phyloP scores from a whole-genome alignment of 108 stramenopile genomes.

The Conticribra guillardii region DNA sequence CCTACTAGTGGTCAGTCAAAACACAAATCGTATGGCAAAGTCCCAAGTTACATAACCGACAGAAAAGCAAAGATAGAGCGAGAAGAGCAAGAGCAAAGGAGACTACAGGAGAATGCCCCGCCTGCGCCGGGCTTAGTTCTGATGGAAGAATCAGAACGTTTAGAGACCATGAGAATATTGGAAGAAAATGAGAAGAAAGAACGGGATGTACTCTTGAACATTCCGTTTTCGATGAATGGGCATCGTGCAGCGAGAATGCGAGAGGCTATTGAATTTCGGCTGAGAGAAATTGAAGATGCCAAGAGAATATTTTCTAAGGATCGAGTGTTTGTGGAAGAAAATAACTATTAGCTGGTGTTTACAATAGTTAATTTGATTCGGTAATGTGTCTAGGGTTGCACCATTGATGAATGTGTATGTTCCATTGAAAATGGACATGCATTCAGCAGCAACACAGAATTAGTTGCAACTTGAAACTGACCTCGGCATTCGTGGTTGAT shows the following conservation, averaged over 20 bases:
- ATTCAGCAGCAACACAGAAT: no score
- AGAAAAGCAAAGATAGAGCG: slow-evolving; percentile 41
- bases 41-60: slow-evolving; percentile 40
- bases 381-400: no score
- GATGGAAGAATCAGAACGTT: slow-evolving; percentile 42
- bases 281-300: slow-evolving; percentile 54
- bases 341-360: slow-evolving; percentile 10
- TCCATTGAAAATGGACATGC: no score
- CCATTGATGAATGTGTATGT: no score
- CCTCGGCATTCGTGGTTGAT: no score
- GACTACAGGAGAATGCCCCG: slow-evolving; percentile 27
- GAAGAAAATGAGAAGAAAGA: slow-evolving; percentile 46
- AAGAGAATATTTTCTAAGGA: slow-evolving; percentile 44
- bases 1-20: neutral
- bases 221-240: slow-evolving; percentile 50
- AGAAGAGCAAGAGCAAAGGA: slow-evolving; percentile 30
- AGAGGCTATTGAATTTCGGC: slow-evolving; percentile 40
- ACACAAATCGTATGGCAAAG: slow-evolving; percentile 51
- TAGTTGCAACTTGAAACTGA: no score
- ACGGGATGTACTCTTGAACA: slow-evolving; percentile 34
- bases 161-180: slow-evolving; percentile 40
- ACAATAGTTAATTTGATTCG: no score
- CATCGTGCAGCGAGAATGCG: slow-evolving; percentile 33
- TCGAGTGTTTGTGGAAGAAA: slow-evolving; percentile 37
- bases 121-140: slow-evolving; percentile 46